Percentiles rank a stretch among this genome's conserved stretches.
Conservation (phyloP, 2,329 filamentous ascomycete genomes). For the Phyllachora maydis region DNA sequence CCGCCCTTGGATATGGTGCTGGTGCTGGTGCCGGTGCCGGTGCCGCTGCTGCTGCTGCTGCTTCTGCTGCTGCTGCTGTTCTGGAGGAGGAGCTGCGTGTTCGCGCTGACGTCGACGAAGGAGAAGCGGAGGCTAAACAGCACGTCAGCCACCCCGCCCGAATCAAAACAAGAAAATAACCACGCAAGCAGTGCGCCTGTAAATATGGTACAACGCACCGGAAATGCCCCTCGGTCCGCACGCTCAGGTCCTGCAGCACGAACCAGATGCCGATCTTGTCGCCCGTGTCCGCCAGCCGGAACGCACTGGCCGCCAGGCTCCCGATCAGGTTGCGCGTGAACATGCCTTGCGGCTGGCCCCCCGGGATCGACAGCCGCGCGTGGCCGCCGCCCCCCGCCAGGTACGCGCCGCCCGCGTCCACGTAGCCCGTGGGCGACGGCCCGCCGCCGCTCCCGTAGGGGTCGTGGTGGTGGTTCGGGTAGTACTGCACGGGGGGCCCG, state of each 20-base stretch:
- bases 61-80: too few relatives aligned
- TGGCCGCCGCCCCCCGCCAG: too few relatives aligned
- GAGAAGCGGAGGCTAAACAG: slow-evolving; percentile 35
- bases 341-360: slow-evolving; percentile 51
- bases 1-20: too few relatives aligned
- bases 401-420: too few relatives aligned
- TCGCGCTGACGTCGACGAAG: slow-evolving; percentile 58
- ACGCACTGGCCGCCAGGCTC: slow-evolving; percentile 74
- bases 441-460: too few relatives aligned
- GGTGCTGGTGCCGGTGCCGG: too few relatives aligned
- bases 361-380: slow-evolving; percentile 15
- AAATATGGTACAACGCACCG: slow-evolving; percentile 38
- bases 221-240: slow-evolving; percentile 80
- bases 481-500: slow-evolving; percentile 13
- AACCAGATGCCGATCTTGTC: slow-evolving; percentile 90
- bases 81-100: slow-evolving; percentile 9
- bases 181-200: too few relatives aligned
- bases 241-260: slow-evolving; percentile 83
- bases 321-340: slow-evolving; percentile 92
- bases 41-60: too few relatives aligned
- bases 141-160: too few relatives aligned
- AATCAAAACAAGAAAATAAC: too few relatives aligned
- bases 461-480: slow-evolving; percentile 5
- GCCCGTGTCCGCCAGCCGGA: slow-evolving; percentile 57
- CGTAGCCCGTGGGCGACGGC: too few relatives aligned